phyloP scores from a whole-genome alignment of 139 green algal genomes.

The Astrephomene gubernaculifera region DNA sequence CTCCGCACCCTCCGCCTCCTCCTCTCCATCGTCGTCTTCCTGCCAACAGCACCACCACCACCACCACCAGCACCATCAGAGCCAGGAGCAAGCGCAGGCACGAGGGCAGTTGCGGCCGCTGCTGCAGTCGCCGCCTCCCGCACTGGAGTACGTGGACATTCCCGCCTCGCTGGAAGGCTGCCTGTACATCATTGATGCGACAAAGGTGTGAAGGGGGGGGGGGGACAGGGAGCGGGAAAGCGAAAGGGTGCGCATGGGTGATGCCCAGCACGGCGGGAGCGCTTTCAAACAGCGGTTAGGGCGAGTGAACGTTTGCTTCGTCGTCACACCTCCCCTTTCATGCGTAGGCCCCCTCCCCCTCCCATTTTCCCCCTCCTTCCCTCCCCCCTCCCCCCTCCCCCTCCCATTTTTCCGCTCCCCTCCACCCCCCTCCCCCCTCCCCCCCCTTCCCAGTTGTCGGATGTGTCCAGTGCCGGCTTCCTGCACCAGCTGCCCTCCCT shows the following conservation, averaged over 20 bases:
- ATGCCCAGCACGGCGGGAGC: too few relatives aligned
- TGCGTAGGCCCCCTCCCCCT: too few relatives aligned
- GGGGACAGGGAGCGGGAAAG: neutral
- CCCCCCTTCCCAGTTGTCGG: neutral
- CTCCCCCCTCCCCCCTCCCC: too few relatives aligned
- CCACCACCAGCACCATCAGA: neutral
- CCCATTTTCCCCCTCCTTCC: too few relatives aligned
- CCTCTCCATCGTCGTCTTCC: too few relatives aligned
- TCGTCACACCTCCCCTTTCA: too few relatives aligned
- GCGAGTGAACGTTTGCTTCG: too few relatives aligned
- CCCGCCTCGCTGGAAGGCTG: constrained; percentile 6
- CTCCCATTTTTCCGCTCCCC: neutral
- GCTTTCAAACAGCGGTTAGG: too few relatives aligned
- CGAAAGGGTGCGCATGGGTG: too few relatives aligned
- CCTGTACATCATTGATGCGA: constrained; percentile 50
- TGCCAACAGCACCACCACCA: too few relatives aligned
- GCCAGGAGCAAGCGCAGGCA: neutral
- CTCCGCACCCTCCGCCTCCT: too few relatives aligned
- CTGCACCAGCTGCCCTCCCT: constrained; percentile 68
- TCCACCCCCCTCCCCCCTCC: neutral
- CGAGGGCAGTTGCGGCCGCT: neutral
- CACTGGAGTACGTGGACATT: constrained; percentile 4
- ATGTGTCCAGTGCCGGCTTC: constrained; percentile 11
- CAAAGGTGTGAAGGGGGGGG: neutral
- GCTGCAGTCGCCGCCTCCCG: neutral